phyloP scores from a whole-genome alignment of 495 filamentous ascomycete genomes.

The Xylona heveae region DNA sequence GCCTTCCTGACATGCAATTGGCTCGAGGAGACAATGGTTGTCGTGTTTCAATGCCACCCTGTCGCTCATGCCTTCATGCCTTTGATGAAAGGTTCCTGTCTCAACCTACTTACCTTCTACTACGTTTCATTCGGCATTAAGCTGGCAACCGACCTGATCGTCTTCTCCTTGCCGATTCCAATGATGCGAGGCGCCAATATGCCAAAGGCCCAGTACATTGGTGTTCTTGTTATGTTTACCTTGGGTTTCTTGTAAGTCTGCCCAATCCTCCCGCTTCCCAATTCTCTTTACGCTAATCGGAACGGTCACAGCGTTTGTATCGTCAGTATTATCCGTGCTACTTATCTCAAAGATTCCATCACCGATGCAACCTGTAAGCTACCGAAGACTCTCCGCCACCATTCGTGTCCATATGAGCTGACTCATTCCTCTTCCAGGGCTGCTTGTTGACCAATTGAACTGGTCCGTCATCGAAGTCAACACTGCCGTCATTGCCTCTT shows the following conservation, averaged over 20 bases:
- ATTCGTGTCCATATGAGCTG: no score
- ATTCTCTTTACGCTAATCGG: slow-evolving; percentile 5
- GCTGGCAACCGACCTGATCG: slow-evolving; percentile 15
- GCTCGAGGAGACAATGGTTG: no score
- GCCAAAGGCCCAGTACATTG: slow-evolving; percentile 12
- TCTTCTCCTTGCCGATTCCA: slow-evolving; percentile 16
- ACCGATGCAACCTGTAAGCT: slow-evolving; percentile 11
- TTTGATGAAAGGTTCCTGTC: slow-evolving; percentile 8
- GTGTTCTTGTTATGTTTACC: slow-evolving; percentile 15
- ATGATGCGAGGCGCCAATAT: slow-evolving; percentile 14
- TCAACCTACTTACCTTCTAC: slow-evolving; percentile 8
- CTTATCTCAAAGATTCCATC: slow-evolving; percentile 8
- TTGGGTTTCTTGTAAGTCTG: slow-evolving; percentile 16
- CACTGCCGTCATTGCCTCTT: no score
- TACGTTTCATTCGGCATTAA: slow-evolving; percentile 11
- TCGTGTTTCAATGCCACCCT: no score
- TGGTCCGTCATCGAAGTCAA: no score
- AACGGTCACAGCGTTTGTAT: slow-evolving; percentile 8
- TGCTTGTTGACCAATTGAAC: no score
- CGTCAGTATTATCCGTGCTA: slow-evolving; percentile 7
- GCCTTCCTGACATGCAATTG: no score
- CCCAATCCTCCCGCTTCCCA: neutral
- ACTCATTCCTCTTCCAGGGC: no score
- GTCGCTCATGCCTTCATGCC: no score
- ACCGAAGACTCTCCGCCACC: no score